Conservation (phyloP, 108 stramenopile genomes). For the Cyclotella choctawhatcheeana region DNA sequence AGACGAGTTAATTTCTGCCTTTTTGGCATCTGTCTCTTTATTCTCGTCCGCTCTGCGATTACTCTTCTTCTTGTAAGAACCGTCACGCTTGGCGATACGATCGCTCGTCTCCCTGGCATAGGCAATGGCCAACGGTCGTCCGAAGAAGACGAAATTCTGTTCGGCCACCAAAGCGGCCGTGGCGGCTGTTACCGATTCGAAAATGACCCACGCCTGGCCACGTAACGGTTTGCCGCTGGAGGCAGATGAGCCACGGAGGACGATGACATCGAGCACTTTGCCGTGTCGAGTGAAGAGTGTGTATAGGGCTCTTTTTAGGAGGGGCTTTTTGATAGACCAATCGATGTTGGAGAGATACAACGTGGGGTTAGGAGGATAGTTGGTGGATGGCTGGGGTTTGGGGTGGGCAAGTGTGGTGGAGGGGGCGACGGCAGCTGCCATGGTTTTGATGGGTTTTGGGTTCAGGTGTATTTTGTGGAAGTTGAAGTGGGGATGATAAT, state of each 20-base stretch:
- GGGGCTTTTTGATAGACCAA: conserved; percentile 95
- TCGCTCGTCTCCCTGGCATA: conserved; percentile 92
- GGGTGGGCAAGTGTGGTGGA: conserved; percentile 17
- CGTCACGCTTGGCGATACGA: conserved; percentile 86
- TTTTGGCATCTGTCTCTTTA: conserved; percentile 13
- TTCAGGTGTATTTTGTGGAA: too few relatives aligned
- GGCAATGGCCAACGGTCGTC: conserved; percentile 80
- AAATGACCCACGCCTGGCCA: conserved; percentile 95
- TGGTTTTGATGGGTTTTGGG: too few relatives aligned
- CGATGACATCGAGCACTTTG: conserved; percentile 87
- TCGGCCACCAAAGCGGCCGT: conserved; percentile 89
- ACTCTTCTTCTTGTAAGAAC: conserved; percentile 75
- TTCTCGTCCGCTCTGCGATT: conserved; percentile 50
- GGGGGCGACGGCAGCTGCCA: conserved; percentile 2
- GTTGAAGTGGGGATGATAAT: too few relatives aligned
- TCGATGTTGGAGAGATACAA: conserved; percentile 96
- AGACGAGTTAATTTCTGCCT: conserved; percentile 8
- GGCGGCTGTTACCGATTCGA: conserved; percentile 87
- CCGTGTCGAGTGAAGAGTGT: conserved; percentile 94
- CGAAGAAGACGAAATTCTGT: conserved; percentile 93
- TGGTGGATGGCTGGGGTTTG: conserved; percentile 48
- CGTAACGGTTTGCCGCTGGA: conserved; percentile 59
- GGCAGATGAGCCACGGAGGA: conserved; percentile 61
- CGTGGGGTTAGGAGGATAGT: conserved; percentile 78
- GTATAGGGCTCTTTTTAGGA: conserved; percentile 90